Conservation (phyloP, 179 eudicot species). For the Vitellaria paradoxa region DNA sequence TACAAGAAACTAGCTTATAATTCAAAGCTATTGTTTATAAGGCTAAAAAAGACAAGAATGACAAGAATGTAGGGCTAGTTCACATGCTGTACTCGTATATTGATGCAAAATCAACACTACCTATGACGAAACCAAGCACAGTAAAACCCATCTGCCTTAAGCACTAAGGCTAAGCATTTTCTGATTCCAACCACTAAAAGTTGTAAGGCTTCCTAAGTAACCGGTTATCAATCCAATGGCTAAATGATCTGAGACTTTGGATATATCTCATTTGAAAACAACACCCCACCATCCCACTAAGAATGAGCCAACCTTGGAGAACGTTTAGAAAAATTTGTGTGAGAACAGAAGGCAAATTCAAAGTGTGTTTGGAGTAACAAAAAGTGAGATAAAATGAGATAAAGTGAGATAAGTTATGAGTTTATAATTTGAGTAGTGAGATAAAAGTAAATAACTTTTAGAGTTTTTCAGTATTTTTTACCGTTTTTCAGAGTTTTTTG, state of each 20-base stretch:
- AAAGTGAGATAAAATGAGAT: no score
- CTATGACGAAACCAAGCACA: conserved; percentile 46
- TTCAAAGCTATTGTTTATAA: not conserved
- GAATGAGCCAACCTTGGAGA: conserved; percentile 78
- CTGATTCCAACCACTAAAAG: conserved; percentile 97
- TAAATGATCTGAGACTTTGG: conserved; percentile 54
- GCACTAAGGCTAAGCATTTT: conserved; percentile 81
- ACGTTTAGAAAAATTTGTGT: not conserved
- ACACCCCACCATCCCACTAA: conserved; percentile 95
- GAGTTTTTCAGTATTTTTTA: no score
- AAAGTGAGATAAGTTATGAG: no score
- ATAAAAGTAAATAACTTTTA: no score
- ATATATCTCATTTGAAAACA: no score
- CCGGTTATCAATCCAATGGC: conserved; percentile 81
- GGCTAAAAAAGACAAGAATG: not conserved
- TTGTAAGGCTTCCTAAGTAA: conserved; percentile 85
- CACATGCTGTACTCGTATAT: not conserved
- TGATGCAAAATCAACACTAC: conserved; percentile 29
- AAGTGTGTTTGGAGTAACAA: no score
- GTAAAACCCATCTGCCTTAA: conserved; percentile 70
- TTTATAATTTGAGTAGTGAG: no score
- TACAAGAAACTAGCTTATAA: conserved; percentile 62
- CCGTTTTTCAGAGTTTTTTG: no score
- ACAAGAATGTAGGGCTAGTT: not conserved
- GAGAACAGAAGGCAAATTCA: not conserved